A percentile compares a stretch with the other conserved stretches of the same genome.
These are phyloP conservation scores for Ogataea pini DNA, from an alignment of 805 yeast species.

Conservation along the genomic window DNA sequence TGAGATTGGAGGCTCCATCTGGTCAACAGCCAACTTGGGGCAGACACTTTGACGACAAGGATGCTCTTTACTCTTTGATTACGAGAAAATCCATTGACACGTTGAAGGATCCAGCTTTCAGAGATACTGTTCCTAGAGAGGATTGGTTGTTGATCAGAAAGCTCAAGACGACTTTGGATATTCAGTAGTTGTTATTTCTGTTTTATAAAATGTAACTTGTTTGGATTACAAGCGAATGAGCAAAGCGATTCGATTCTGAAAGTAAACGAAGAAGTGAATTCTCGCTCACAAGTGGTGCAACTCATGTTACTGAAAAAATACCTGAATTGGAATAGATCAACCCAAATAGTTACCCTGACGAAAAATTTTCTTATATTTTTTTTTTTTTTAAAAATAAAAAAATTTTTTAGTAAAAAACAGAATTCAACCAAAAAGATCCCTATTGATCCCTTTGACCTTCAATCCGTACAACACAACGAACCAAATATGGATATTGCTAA, in stretches of 20 bases:
- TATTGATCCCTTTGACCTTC: not conserved
- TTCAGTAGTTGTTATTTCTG: conserved; percentile 43
- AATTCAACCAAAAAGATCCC: not conserved
- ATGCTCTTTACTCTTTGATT: conserved; percentile 84
- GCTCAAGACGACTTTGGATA: conserved; percentile 85
- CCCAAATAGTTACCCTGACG: conserved; percentile 2
- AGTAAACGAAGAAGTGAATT: too few species aligned
- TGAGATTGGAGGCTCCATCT: conserved; percentile 92
- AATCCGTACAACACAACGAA: conserved; percentile 2
- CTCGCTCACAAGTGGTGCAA: too few species aligned
- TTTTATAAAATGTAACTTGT: conserved; percentile 5
- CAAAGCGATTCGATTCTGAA: not conserved
- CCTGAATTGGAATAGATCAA: not conserved
- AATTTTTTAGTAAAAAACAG: not conserved
- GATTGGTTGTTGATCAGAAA: conserved; percentile 93
- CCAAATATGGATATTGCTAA: conserved; percentile 85
- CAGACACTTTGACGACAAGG: conserved; percentile 95
- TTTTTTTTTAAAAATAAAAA: conserved; percentile 1
- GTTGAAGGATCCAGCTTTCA: conserved; percentile 97
- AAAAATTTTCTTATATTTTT: conserved; percentile 11
- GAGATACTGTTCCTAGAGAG: conserved; percentile 89
- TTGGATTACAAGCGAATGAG: not conserved
- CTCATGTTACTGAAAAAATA: too few species aligned
- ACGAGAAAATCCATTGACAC: conserved; percentile 91
- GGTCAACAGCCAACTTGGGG: conserved; percentile 98